These are phyloP conservation scores for Penicillium sp. DNA, from an alignment of 2,329 filamentous ascomycete species.

Conservation along the genomic window DNA sequence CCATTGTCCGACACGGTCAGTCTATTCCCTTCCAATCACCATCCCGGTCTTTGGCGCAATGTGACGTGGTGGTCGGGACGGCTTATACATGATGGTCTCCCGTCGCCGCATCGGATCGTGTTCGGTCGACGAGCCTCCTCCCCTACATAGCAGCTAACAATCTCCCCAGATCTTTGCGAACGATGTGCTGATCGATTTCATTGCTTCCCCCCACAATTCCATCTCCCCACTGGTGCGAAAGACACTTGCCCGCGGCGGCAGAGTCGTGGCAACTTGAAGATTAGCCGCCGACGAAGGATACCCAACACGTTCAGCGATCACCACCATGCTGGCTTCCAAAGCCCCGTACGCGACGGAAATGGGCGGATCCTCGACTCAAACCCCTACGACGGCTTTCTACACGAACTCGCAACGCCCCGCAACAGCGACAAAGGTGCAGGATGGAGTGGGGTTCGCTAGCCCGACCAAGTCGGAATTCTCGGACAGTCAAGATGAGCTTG, in stretches of 20 bases:
- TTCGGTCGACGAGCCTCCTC: neutral
- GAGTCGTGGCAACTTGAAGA: slow-evolving; percentile 5
- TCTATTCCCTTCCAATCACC: slow-evolving; percentile 1
- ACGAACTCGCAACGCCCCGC: slow-evolving; percentile 27
- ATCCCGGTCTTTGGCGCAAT: neutral
- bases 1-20: slow-evolving; percentile 13
- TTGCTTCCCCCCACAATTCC: slow-evolving; percentile 7
- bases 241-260: slow-evolving; percentile 10
- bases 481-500: slow-evolving; percentile 64
- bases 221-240: slow-evolving; percentile 7
- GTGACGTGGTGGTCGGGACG: neutral
- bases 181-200: slow-evolving; percentile 16
- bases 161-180: slow-evolving; percentile 7
- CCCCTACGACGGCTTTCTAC: slow-evolving; percentile 32
- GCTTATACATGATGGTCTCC: too few species aligned
- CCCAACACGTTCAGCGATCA: slow-evolving; percentile 1
- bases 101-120: too few species aligned
- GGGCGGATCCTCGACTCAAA: slow-evolving; percentile 31
- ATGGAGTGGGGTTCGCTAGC: slow-evolving; percentile 57
- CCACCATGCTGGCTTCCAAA: slow-evolving; percentile 41
- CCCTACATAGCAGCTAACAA: slow-evolving; percentile 1
- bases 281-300: slow-evolving; percentile 1
- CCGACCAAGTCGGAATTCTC: slow-evolving; percentile 92
- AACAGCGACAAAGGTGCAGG: slow-evolving; percentile 26
- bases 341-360: slow-evolving; percentile 33